Conservation (phyloP, 1,284 basidiomycete species). For the Leccinum insolens region DNA sequence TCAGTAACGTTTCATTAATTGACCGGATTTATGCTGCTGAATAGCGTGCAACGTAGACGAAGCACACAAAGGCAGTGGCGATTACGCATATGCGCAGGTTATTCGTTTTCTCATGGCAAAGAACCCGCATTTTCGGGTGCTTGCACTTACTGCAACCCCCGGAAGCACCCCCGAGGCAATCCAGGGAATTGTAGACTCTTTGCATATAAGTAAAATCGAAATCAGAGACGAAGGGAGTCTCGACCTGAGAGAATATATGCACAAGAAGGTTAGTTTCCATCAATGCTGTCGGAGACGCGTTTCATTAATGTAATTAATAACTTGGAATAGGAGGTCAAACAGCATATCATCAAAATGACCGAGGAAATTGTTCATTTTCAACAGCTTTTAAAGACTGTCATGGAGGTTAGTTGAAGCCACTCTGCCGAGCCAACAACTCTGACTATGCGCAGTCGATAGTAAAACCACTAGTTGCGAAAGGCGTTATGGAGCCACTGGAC, state of each 20-base stretch:
- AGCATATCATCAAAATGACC: constrained; percentile 74
- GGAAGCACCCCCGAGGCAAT: constrained; percentile 86
- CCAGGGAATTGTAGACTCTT: constrained; percentile 88
- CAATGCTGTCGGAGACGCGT: not conserved
- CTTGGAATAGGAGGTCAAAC: constrained; percentile 55
- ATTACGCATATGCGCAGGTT: constrained; percentile 91
- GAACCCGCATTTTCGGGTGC: constrained; percentile 91
- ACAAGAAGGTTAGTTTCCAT: constrained; percentile 70
- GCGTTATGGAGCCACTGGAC: constrained; percentile 35
- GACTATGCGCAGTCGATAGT: constrained; percentile 40
- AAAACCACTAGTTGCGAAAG: constrained; percentile 36
- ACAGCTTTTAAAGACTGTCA: constrained; percentile 62
- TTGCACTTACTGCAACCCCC: constrained; percentile 96
- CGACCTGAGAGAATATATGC: constrained; percentile 86
- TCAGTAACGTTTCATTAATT: constrained; percentile 33
- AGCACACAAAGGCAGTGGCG: constrained; percentile 93
- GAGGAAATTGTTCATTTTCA: constrained; percentile 59
- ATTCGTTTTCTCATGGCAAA: constrained; percentile 90
- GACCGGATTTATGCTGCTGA: constrained; percentile 7
- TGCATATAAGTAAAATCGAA: constrained; percentile 98
- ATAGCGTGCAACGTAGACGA: constrained; percentile 65
- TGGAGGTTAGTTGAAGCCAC: constrained; percentile 62
- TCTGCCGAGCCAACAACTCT: constrained; percentile 4
- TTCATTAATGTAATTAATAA: constrained; percentile 1
- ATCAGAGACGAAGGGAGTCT: constrained; percentile 91